Percentiles rank a stretch among this genome's conserved stretches.
These are phyloP conservation scores for Phalaenopsis aphrodite DNA, from an alignment of 106 monocot genomes.

Conservation along the genomic window DNA sequence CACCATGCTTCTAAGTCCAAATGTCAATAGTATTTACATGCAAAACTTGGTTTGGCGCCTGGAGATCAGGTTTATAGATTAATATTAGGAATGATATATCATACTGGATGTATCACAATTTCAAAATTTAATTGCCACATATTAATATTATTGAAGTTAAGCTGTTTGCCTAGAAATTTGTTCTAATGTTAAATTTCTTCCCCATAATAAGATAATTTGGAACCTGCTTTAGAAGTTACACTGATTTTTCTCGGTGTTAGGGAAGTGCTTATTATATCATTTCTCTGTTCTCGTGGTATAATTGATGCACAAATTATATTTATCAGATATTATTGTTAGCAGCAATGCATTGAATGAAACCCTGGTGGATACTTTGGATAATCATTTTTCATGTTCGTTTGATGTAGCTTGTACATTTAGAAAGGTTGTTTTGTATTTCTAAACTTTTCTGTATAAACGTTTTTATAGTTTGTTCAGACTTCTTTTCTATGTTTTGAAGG, in stretches of 20 bases:
- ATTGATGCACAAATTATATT: neutral
- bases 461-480: neutral
- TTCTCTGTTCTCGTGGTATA: neutral
- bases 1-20: too few species aligned
- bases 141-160: neutral
- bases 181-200: neutral
- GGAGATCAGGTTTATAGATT: neutral
- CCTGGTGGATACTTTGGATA: too few species aligned
- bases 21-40: too few species aligned
- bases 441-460: neutral
- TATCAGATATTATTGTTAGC: neutral
- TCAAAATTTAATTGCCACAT: neutral
- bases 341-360: too few species aligned
- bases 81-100: neutral
- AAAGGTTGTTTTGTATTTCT: neutral
- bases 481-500: slow-evolving; percentile 44
- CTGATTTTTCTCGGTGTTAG: neutral
- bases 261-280: neutral
- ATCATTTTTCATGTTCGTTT: neutral
- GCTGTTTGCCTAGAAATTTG: neutral
- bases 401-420: neutral
- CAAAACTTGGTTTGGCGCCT: neutral
- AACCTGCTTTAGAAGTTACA: neutral
- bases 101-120: neutral
- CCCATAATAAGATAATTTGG: neutral